A percentile compares a stretch with the other conserved stretches of the same genome.
Conservation (phyloP, 495 filamentous ascomycete species). For the Tetracladium setigerum region DNA sequence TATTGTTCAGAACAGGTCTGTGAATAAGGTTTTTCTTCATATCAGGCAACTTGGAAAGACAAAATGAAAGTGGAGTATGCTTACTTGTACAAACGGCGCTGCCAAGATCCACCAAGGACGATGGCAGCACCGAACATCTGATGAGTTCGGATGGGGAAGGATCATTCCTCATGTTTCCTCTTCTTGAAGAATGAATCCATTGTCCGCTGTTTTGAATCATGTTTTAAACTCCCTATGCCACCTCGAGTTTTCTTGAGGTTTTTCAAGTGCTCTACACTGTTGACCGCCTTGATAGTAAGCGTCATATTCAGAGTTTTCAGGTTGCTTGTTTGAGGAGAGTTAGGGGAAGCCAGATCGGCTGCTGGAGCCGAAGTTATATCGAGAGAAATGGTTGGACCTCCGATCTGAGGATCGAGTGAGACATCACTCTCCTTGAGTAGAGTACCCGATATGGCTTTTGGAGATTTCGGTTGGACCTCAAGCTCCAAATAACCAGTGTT, state of each 20-base stretch:
- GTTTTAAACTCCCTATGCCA: constrained; percentile 66
- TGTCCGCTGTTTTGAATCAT: constrained; percentile 64
- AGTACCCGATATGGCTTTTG: neutral
- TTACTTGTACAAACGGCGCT: neutral
- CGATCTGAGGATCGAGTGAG: too few relatives aligned
- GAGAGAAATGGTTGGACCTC: too few relatives aligned
- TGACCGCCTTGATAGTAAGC: constrained; percentile 43
- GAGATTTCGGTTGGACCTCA: constrained; percentile 22
- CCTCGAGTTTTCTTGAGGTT: constrained; percentile 68
- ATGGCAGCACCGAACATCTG: neutral
- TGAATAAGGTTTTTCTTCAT: constrained; percentile 65
- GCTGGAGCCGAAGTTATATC: too few relatives aligned
- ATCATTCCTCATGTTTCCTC: constrained; percentile 21
- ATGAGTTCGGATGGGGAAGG: constrained; percentile 12
- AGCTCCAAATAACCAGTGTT: constrained; percentile 59
- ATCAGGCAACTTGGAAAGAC: constrained; percentile 9
- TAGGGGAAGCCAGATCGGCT: too few relatives aligned
- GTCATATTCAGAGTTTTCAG: constrained; percentile 5
- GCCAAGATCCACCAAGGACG: neutral
- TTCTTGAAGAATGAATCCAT: constrained; percentile 75
- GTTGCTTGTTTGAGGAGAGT: too few relatives aligned
- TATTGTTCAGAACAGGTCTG: constrained; percentile 73
- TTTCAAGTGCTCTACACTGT: constrained; percentile 59
- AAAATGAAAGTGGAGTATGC: constrained; percentile 9
- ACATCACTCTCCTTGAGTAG: too few relatives aligned